Evolutionary conservation across 2,329 filamentous ascomycete genomes (phyloP), one percentile per base, ranked within the genome.

Genomic region (Alternaria conjuncta): DNA sequence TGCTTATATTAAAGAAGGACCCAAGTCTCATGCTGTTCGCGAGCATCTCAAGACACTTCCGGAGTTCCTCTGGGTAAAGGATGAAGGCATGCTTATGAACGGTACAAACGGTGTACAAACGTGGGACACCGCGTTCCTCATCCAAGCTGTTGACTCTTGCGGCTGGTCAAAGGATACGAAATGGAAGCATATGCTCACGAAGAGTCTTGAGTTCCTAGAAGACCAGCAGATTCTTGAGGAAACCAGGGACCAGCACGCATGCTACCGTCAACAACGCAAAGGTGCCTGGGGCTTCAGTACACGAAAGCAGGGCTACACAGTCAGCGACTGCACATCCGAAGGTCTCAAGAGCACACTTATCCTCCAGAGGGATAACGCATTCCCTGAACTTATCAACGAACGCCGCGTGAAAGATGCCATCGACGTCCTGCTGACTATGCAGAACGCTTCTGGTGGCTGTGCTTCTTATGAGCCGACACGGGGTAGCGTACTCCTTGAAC

Each of bases 51-150:
- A 97, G 72, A 88, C 93, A 4, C 80, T 97, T 12, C 86, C 92
- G 46, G 96, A 99, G 73, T 96, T 90, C 65, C 80, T 99, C 28
- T 99, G 96, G 94, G 85, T 99, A 54, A 97, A 96, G 67, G 80
- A 89, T 32, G 94, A 97, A 77, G 96, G 96, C 6, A 93, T 99
- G 92, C 86, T 98, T 51, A 91, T 91, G 81, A 97, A 97, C 72
- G 96, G 96, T 41, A 99, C 96, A 9, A 98, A 99, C 71, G 96
- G 96, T n/a, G 94, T 98, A 2, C 96, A 99, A 80, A 92, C 90
- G 68, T 99, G 96, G 96, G 96, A 99, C 77, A 99, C 96, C 0
- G 87, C 94, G 0, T 98, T 98, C 76, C 83, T 91, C 18, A 93
- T 97, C 32, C 94, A 97, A 79, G 90, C 92, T 1, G 88, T 92